Percentiles rank a stretch among this genome's conserved stretches.
Conservation (phyloP, 2,329 filamentous ascomycete genomes). For the Nothophoma quercina region DNA sequence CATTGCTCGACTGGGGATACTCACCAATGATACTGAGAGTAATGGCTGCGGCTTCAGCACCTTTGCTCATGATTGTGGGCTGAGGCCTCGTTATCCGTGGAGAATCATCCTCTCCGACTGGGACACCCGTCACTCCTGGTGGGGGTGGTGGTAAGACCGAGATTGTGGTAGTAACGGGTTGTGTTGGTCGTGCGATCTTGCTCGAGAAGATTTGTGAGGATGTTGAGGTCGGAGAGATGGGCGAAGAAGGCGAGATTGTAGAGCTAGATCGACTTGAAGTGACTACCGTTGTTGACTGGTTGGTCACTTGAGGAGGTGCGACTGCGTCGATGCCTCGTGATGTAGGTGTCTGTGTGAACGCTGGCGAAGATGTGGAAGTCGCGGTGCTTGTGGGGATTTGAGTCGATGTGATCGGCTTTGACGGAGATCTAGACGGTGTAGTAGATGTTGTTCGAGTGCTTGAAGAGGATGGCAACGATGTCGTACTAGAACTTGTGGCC, state of each 20-base stretch:
- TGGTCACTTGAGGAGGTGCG: constrained; percentile 21
- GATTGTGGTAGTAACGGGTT: background rate
- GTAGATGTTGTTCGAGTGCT: background rate
- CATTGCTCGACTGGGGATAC: background rate
- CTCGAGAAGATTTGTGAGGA: constrained; percentile 6
- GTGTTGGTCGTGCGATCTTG: constrained; percentile 8
- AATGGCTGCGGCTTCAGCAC: constrained; percentile 42
- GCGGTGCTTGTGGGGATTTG: background rate
- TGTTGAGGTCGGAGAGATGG: constrained; percentile 1
- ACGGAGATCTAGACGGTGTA: too few species aligned
- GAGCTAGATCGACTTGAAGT: constrained; percentile 1
- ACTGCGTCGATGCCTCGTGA: constrained; percentile 21
- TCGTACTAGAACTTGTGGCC: background rate
- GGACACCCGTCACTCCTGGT: background rate
- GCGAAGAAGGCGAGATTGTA: background rate
- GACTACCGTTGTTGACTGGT: background rate
- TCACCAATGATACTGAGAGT: constrained; percentile 42
- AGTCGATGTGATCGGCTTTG: background rate
- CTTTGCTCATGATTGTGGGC: constrained; percentile 33
- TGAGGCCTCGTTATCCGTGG: constrained; percentile 19
- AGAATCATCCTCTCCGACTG: constrained; percentile 1
- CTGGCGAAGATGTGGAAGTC: background rate
- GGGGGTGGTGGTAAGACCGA: background rate
- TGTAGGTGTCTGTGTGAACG: constrained; percentile 12
- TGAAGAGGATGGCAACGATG: background rate